Percentiles rank a stretch among this genome's conserved stretches.
These are phyloP conservation scores for Populus trichocarpa DNA, from an alignment of 441 rosid genomes.

Conservation along the genomic window DNA sequence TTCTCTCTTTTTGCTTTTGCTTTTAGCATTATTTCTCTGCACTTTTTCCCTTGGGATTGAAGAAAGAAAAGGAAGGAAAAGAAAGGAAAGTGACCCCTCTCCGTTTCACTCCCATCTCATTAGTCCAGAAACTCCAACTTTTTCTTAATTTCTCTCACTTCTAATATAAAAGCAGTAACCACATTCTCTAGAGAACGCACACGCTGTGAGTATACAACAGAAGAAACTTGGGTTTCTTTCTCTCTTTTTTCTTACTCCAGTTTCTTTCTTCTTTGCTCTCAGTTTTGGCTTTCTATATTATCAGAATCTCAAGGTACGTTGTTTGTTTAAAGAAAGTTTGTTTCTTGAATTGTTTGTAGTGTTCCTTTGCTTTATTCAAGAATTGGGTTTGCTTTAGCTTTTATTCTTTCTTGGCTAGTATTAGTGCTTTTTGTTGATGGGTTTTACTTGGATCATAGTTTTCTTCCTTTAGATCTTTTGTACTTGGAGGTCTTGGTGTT, in stretches of 20 bases:
- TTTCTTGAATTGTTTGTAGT: not conserved
- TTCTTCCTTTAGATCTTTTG: not conserved
- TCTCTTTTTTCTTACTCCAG: not conserved
- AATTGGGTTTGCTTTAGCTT: not conserved
- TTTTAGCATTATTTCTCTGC: not conserved
- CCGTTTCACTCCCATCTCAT: not conserved
- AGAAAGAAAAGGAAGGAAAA: not conserved
- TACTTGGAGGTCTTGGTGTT: not conserved
- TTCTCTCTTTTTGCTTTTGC: not conserved
- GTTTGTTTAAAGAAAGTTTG: not conserved
- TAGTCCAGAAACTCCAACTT: not conserved
- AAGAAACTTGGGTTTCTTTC: not conserved
- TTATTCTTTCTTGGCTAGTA: not conserved
- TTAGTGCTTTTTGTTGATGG: not conserved
- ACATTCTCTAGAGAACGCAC: not conserved
- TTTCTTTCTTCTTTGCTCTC: not conserved
- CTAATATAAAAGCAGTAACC: not conserved
- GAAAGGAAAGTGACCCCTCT: not conserved
- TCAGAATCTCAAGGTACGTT: not conserved
- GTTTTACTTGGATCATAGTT: not conserved
- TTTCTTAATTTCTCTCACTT: not conserved
- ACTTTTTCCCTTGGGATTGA: not conserved
- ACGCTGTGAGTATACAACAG: not conserved
- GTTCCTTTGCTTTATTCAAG: not conserved
- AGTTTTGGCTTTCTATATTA: not conserved